Evolutionary conservation across 352 stramenopile species (phyloP).

Genomic region (Pythium utonaiense): DNA sequence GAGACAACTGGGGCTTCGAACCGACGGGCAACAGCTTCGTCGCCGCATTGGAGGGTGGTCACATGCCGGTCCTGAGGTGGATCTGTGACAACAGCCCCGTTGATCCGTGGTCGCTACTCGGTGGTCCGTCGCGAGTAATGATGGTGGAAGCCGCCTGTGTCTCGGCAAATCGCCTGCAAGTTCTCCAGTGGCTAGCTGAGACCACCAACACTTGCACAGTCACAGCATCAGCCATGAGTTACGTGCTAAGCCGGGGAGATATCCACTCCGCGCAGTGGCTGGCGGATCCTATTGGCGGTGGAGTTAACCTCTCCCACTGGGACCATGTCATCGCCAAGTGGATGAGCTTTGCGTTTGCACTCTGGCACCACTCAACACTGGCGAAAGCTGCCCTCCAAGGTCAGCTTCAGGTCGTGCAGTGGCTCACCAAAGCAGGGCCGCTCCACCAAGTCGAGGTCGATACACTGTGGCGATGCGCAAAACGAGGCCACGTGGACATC

Average conservation of each 20-base stretch:
- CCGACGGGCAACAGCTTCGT: neutral
- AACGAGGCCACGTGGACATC: constrained; percentile 8
- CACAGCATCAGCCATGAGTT: constrained; percentile 11
- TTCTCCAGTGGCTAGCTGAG: constrained; percentile 15
- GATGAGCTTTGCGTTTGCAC: constrained; percentile 22
- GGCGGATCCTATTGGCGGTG: constrained; percentile 11
- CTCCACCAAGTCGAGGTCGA: constrained; percentile 13
- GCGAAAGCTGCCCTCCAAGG: constrained; percentile 8
- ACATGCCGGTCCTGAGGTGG: constrained; percentile 1
- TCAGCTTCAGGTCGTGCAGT: constrained; percentile 11
- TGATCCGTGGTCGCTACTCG: neutral
- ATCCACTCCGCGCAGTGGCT: constrained; percentile 17
- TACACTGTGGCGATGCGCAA: constrained; percentile 12
- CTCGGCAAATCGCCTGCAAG: constrained; percentile 5
- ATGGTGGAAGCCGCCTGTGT: constrained; percentile 18
- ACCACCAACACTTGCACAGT: constrained; percentile 7
- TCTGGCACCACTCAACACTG: constrained; percentile 15
- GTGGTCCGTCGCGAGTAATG: neutral
- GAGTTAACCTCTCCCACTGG: constrained; percentile 10
- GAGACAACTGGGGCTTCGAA: too few relatives aligned
- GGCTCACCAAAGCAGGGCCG: constrained; percentile 10
- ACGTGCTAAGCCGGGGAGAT: constrained; percentile 12
- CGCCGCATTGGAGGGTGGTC: constrained; percentile 16
- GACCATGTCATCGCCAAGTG: constrained; percentile 18
- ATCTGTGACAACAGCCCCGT: neutral